A percentile compares a stretch with the other conserved stretches of the same genome.
Conservation (phyloP, 306 rosid genomes). For the Mimosa bimucronata region DNA sequence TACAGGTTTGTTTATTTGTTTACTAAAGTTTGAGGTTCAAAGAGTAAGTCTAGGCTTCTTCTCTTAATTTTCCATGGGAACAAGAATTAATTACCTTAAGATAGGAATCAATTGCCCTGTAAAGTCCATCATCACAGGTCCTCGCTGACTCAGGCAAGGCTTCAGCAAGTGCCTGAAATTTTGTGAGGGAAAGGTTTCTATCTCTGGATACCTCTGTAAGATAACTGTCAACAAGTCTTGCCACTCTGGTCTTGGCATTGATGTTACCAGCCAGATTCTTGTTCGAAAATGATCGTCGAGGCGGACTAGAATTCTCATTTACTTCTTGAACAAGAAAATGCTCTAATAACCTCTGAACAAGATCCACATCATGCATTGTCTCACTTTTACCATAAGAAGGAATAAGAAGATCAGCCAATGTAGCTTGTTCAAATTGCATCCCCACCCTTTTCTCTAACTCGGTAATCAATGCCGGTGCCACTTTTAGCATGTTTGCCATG, state of each 20-base stretch:
- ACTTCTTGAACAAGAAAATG: slow-evolving; percentile 96
- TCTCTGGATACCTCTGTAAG: slow-evolving; percentile 95
- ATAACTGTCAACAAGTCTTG: slow-evolving; percentile 95
- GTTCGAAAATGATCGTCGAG: slow-evolving; percentile 60
- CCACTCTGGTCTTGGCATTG: slow-evolving; percentile 94
- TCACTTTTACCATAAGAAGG: slow-evolving; percentile 70
- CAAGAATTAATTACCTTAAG: slow-evolving; percentile 68
- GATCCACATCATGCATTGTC: slow-evolving; percentile 84
- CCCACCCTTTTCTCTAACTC: slow-evolving; percentile 96
- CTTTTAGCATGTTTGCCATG: slow-evolving; percentile 89
- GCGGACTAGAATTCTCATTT: slow-evolving; percentile 75
- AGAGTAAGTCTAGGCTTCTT: slow-evolving; percentile 6
- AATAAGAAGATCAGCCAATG: slow-evolving; percentile 76
- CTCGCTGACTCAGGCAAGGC: slow-evolving; percentile 95
- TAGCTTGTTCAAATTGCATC: slow-evolving; percentile 97
- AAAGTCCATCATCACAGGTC: slow-evolving; percentile 94
- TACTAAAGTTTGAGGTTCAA: slow-evolving; percentile 16
- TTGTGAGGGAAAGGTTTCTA: slow-evolving; percentile 88
- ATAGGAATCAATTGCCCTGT: slow-evolving; percentile 94
- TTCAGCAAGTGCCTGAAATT: slow-evolving; percentile 99
- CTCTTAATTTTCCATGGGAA: not conserved
- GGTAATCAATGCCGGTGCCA: slow-evolving; percentile 81
- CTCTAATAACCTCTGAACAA: slow-evolving; percentile 90
- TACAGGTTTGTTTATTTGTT: slow-evolving; percentile 3
- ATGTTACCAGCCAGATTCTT: slow-evolving; percentile 52